Evolutionary conservation across 1,139 yeast species (phyloP).

Genomic region (Eremothecium gossypii): DNA sequence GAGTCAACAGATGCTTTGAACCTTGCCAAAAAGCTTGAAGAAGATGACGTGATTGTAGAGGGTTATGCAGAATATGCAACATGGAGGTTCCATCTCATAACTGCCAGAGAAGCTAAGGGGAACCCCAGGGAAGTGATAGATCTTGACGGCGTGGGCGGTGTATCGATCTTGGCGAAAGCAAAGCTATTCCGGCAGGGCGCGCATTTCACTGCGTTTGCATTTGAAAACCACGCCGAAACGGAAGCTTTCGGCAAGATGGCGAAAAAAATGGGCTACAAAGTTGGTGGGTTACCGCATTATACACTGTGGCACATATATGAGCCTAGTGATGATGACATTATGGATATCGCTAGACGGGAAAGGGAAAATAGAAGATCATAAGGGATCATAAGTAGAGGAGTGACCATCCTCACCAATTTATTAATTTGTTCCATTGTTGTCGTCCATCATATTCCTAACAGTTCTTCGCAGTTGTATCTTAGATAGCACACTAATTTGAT

Average conservation of each 20-base stretch:
- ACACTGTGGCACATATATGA: conserved; percentile 85
- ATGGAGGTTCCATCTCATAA: conserved; percentile 77
- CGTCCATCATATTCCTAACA: no score
- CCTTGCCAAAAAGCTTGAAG: conserved; percentile 56
- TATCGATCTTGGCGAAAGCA: conserved; percentile 75
- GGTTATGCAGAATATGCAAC: conserved; percentile 89
- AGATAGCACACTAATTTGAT: no score
- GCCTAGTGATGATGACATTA: conserved; percentile 84
- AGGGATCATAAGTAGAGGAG: no score
- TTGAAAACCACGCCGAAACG: conserved; percentile 84
- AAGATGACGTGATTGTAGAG: conserved; percentile 84
- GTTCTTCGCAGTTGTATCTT: no score
- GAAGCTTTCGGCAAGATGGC: conserved; percentile 90
- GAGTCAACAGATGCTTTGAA: conserved; percentile 66
- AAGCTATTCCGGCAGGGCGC: conserved; percentile 74
- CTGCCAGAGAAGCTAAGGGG: conserved; percentile 56
- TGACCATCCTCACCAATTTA: no score
- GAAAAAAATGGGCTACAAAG: conserved; percentile 65
- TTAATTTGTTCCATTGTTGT: no score
- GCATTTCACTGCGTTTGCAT: conserved; percentile 83
- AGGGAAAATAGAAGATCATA: conserved; percentile 44
- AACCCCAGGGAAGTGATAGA: conserved; percentile 58
- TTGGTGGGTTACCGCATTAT: conserved; percentile 83
- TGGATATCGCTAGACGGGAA: conserved; percentile 62
- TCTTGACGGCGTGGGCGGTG: conserved; percentile 87